A percentile compares a stretch with the other conserved stretches of the same genome.
phyloP scores from a whole-genome alignment of 2,329 filamentous ascomycete species.

The Clarireedia monteithiana region DNA sequence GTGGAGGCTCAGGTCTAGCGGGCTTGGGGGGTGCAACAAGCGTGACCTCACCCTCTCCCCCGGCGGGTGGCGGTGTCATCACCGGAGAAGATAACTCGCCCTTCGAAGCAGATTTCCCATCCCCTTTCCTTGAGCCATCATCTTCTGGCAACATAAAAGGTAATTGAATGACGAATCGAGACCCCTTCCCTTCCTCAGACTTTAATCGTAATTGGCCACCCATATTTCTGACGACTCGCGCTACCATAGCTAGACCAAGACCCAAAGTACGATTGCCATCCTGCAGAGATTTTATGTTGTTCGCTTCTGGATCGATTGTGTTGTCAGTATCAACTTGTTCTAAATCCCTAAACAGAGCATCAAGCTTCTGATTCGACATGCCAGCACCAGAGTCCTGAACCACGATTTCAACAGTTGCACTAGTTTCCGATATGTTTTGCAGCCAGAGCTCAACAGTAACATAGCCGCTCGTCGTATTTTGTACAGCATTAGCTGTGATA shows the following conservation, averaged over 20 bases:
- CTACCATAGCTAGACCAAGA: constrained; percentile 81
- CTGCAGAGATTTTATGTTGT: constrained; percentile 12
- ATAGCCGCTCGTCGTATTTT: constrained; percentile 61
- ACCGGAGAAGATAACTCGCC: not conserved
- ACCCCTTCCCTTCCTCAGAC: constrained; percentile 75
- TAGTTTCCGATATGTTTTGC: constrained; percentile 42
- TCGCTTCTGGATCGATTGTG: constrained; percentile 25
- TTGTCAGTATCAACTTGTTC: constrained; percentile 47
- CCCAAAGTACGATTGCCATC: constrained; percentile 52
- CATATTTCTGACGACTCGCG: constrained; percentile 81
- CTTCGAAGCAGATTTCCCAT: not conserved
- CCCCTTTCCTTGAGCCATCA: constrained; percentile 2
- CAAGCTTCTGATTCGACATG: constrained; percentile 55
- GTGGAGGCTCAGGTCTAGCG: constrained; percentile 9
- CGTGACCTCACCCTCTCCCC: constrained; percentile 47
- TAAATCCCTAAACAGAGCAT: constrained; percentile 50
- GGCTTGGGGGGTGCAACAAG: constrained; percentile 45
- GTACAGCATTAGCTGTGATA: constrained; percentile 75
- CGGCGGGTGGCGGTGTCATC: constrained; percentile 11
- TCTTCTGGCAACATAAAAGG: constrained; percentile 59
- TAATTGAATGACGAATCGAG: constrained; percentile 72
- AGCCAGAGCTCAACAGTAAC: constrained; percentile 66
- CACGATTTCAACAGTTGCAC: constrained; percentile 64
- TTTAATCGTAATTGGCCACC: constrained; percentile 79
- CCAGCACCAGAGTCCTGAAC: constrained; percentile 68